These are phyloP conservation scores for Cicer pinnatifidum DNA, from an alignment of 306 rosid species.

Conservation along the genomic window DNA sequence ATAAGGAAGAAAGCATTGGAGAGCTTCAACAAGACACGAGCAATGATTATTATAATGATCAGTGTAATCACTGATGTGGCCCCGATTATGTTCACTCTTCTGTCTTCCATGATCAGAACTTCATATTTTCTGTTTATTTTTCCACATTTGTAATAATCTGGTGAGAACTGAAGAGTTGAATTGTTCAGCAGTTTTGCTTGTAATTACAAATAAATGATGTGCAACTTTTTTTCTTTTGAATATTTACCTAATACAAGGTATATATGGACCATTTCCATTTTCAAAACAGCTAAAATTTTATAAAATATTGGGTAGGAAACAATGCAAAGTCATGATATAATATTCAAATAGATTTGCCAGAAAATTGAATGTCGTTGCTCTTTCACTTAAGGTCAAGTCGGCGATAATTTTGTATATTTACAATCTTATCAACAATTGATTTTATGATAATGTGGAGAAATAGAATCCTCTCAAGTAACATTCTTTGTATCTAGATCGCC, in stretches of 20 bases:
- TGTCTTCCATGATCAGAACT: slow-evolving; percentile 65
- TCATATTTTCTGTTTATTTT: slow-evolving; percentile 34
- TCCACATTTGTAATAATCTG: not conserved
- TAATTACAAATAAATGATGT: not conserved
- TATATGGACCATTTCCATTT: slow-evolving; percentile 10
- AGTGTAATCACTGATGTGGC: slow-evolving; percentile 49
- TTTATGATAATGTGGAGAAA: too few species aligned
- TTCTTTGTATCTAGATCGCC: too few species aligned
- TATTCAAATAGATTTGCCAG: too few species aligned
- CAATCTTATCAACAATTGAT: too few species aligned
- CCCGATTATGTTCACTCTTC: slow-evolving; percentile 53
- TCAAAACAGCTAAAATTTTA: not conserved
- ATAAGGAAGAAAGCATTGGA: slow-evolving; percentile 65
- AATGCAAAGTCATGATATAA: too few species aligned
- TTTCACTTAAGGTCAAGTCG: too few species aligned
- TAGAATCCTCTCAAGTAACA: too few species aligned
- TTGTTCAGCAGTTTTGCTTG: slow-evolving; percentile 10
- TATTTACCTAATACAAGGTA: not conserved
- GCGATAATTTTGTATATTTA: too few species aligned
- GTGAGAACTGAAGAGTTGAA: not conserved
- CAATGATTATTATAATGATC: slow-evolving; percentile 51
- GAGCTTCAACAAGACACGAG: slow-evolving; percentile 52
- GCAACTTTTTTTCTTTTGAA: slow-evolving; percentile 16
- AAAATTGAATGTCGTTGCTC: too few species aligned
- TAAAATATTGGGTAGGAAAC: slow-evolving; percentile 3